Conservation (phyloP, 192 early-diverging fungal species). For the Backusella circina region DNA sequence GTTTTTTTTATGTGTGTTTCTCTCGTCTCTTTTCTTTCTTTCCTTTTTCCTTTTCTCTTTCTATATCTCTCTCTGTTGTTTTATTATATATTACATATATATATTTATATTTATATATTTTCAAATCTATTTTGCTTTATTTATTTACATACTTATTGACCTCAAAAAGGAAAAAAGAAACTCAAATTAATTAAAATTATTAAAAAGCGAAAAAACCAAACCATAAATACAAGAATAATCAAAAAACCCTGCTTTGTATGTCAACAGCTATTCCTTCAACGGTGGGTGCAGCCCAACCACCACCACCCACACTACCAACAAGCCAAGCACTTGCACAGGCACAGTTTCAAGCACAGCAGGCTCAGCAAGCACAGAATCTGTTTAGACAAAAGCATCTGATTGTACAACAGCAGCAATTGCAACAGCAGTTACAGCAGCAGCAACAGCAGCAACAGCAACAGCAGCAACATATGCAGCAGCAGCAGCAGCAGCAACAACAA, state of each 20-base stretch:
- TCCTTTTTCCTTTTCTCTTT: background rate
- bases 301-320: background rate
- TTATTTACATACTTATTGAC: background rate
- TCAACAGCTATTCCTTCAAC: background rate
- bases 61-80: background rate
- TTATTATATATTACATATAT: background rate
- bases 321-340: background rate
- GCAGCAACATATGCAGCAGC: background rate
- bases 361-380: slow-evolving; percentile 1
- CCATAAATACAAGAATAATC: background rate
- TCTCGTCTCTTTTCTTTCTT: background rate
- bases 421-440: background rate
- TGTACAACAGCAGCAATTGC: background rate
- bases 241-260: background rate
- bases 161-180: slow-evolving; percentile 7
- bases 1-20: background rate
- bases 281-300: slow-evolving; percentile 10
- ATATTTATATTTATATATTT: background rate
- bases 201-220: background rate
- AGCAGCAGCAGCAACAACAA: background rate
- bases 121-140: background rate
- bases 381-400: slow-evolving; percentile 1
- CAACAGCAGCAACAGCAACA: slow-evolving; percentile 1
- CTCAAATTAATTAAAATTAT: background rate
- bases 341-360: background rate